A percentile compares a stretch with the other conserved stretches of the same genome.
These are phyloP conservation scores for Cryphonectria nitschkei DNA, from an alignment of 2,329 filamentous ascomycete genomes.

Conservation along the genomic window DNA sequence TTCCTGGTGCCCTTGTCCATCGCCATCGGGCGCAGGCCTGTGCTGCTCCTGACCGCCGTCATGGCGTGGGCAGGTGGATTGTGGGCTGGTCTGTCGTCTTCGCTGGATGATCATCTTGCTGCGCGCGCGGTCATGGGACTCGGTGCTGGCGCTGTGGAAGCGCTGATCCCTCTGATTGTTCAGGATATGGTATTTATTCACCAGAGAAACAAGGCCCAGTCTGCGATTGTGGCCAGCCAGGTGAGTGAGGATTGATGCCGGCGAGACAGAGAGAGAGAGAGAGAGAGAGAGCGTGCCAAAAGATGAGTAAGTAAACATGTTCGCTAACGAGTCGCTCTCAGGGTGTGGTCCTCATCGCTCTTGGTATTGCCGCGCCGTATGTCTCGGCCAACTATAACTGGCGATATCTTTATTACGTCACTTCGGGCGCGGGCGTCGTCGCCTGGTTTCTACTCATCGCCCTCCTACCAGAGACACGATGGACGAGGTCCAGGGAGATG, in stretches of 20 bases:
- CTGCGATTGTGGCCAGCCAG: slow-evolving; percentile 36
- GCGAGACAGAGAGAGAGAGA: not conserved
- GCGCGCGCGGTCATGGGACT: slow-evolving; percentile 42
- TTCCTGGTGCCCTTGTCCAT: slow-evolving; percentile 45
- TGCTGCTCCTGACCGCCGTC: slow-evolving; percentile 39
- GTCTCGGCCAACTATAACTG: slow-evolving; percentile 39
- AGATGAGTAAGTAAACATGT: too few relatives aligned
- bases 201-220: slow-evolving; percentile 41
- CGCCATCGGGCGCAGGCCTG: slow-evolving; percentile 42
- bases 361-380: slow-evolving; percentile 37
- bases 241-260: slow-evolving; percentile 23
- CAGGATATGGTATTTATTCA: slow-evolving; percentile 46
- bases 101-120: slow-evolving; percentile 38
- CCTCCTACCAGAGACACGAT: slow-evolving; percentile 42
- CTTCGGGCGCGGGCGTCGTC: slow-evolving; percentile 37
- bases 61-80: slow-evolving; percentile 42
- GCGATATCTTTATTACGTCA: slow-evolving; percentile 43
- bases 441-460: slow-evolving; percentile 41
- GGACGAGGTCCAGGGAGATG: slow-evolving; percentile 37
- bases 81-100: slow-evolving; percentile 41
- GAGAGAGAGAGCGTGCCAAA: not conserved
- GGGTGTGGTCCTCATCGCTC: slow-evolving; percentile 38
- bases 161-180: slow-evolving; percentile 43
- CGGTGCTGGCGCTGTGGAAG: slow-evolving; percentile 42
- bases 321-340: slow-evolving; percentile 5